Percentiles rank a stretch among this genome's conserved stretches.
These are phyloP conservation scores for Cryphonectria naterciae DNA, from an alignment of 2,329 filamentous ascomycete species.

Conservation along the genomic window DNA sequence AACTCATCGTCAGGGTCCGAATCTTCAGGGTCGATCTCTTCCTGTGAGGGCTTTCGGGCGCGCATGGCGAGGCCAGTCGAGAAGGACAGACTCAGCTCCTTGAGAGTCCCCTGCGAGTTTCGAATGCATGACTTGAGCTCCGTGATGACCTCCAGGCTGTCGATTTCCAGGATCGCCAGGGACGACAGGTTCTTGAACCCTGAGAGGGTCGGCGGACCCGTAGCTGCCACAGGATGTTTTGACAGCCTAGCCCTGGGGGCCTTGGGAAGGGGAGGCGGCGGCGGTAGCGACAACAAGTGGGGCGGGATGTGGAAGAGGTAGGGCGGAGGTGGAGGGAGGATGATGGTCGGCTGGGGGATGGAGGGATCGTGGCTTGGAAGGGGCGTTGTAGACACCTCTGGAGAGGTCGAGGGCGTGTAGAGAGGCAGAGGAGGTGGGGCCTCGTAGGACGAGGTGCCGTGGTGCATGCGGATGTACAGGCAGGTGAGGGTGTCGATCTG, in stretches of 20 bases:
- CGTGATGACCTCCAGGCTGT: constrained; percentile 57
- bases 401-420: constrained; percentile 30
- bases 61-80: constrained; percentile 55
- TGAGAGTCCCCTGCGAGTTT: constrained; percentile 58
- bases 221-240: constrained; percentile 38
- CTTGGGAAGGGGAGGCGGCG: constrained; percentile 44
- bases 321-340: constrained; percentile 30
- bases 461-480: constrained; percentile 63
- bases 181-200: constrained; percentile 60
- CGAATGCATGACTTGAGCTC: constrained; percentile 61
- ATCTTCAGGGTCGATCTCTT: constrained; percentile 41
- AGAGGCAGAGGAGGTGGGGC: constrained; percentile 52
- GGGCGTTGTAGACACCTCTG: constrained; percentile 28
- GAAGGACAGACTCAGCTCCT: constrained; percentile 61
- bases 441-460: constrained; percentile 59
- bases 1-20: constrained; percentile 61
- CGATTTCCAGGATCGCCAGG: constrained; percentile 63
- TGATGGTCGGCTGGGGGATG: constrained; percentile 30
- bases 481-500: constrained; percentile 55
- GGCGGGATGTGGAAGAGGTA: constrained; percentile 33
- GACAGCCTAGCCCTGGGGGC: constrained; percentile 39
- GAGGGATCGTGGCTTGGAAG: constrained; percentile 25
- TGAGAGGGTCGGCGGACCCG: constrained; percentile 58
- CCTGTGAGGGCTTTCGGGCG: constrained; percentile 48
- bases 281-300: constrained; percentile 34